These are phyloP conservation scores for Trichoderma pleuroti DNA, from an alignment of 2,329 filamentous ascomycete genomes.

Conservation along the genomic window DNA sequence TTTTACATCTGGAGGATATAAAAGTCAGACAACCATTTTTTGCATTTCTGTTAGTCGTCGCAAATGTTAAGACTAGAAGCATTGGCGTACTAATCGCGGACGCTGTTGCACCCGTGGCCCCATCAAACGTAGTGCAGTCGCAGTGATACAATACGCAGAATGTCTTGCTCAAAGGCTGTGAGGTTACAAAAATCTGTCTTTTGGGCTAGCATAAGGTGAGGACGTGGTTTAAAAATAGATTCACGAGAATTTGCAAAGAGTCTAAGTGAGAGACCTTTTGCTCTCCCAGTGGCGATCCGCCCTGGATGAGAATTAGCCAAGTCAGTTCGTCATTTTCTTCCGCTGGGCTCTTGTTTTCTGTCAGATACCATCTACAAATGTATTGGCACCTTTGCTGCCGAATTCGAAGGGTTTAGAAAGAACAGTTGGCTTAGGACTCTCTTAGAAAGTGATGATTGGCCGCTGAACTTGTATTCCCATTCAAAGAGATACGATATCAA, in stretches of 20 bases:
- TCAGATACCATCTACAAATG: not conserved
- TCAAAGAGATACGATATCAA: not conserved
- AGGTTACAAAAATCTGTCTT: not conserved
- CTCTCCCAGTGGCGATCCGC: not conserved
- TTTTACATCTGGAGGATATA: too few relatives aligned
- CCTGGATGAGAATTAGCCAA: not conserved
- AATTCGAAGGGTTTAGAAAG: not conserved
- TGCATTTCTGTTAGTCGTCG: too few relatives aligned
- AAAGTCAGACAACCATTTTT: too few relatives aligned
- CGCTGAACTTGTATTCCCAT: not conserved
- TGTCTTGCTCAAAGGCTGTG: not conserved
- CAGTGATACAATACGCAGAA: not conserved
- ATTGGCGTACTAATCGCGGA: not conserved
- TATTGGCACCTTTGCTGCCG: not conserved
- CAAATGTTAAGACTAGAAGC: too few relatives aligned
- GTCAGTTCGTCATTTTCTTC: not conserved
- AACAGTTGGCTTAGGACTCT: not conserved
- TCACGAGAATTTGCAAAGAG: not conserved
- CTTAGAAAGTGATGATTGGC: not conserved
- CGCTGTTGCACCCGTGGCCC: not conserved
- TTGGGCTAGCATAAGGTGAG: not conserved
- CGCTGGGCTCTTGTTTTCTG: not conserved
- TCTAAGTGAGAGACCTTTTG: not conserved
- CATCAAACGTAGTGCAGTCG: not conserved
- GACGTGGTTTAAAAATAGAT: not conserved